A percentile compares a stretch with the other conserved stretches of the same genome.
Evolutionary conservation across 495 filamentous ascomycete species (phyloP).

Genomic region (Xylaria sp.): DNA sequence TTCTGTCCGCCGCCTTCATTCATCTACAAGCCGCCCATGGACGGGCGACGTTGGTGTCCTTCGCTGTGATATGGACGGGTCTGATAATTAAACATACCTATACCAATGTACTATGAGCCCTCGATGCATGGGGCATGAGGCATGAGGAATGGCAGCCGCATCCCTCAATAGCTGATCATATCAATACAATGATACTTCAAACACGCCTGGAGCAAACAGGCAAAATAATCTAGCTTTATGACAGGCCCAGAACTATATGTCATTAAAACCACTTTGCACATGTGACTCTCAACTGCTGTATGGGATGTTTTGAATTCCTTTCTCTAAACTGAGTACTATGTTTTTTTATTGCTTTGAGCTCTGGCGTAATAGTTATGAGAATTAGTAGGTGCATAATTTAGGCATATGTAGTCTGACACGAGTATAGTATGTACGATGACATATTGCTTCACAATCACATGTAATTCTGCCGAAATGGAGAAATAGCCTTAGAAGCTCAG

Average conservation of each 20-base stretch:
- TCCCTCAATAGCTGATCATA: not conserved
- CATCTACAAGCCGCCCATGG: not conserved
- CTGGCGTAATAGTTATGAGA: not conserved
- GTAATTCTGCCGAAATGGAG: not conserved
- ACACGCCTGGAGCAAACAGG: not conserved
- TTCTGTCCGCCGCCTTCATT: conserved; percentile 6
- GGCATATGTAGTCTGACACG: not conserved
- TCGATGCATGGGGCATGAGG: not conserved
- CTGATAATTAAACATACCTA: not conserved
- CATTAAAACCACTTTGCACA: not conserved
- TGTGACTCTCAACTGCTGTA: not conserved
- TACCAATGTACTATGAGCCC: conserved; percentile 19
- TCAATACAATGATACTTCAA: not conserved
- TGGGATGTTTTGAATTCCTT: not conserved
- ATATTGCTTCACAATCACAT: conserved; percentile 11
- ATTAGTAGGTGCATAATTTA: not conserved
- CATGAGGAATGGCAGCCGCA: not conserved
- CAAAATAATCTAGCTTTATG: not conserved
- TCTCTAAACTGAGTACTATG: not conserved
- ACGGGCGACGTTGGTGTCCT: conserved; percentile 5
- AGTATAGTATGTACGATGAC: conserved; percentile 2
- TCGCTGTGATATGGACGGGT: not conserved
- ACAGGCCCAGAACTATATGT: not conserved
- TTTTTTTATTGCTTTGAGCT: too few relatives aligned
- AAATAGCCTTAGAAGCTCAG: not conserved